Conservation (phyloP, 176 grass and related monocot genomes). For the Triticum monococcum region DNA sequence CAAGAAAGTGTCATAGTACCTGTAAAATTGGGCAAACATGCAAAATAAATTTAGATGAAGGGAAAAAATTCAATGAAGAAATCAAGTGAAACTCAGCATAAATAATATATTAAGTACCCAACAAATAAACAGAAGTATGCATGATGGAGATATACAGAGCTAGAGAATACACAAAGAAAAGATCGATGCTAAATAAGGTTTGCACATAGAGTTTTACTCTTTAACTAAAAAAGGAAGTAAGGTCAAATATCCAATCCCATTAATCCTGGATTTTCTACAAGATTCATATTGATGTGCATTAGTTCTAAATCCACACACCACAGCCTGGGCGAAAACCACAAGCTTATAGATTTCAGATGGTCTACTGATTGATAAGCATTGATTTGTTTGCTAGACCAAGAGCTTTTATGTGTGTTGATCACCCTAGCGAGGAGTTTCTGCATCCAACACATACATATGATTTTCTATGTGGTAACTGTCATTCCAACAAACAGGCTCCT, state of each 20-base stretch:
- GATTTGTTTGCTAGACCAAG: not conserved
- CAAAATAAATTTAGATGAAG: constrained; percentile 9
- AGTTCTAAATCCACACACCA: not conserved
- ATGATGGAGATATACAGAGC: not conserved
- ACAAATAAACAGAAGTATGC: constrained; percentile 10
- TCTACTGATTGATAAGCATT: not conserved
- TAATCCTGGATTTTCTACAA: not conserved
- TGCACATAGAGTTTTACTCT: constrained; percentile 1
- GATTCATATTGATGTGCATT: constrained; percentile 10
- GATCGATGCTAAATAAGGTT: not conserved
- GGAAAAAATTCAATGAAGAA: not conserved
- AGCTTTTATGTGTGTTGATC: not conserved
- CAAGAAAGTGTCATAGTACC: constrained; percentile 94
- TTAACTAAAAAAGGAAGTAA: not conserved
- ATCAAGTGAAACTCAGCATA: not conserved
- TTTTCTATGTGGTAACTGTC: not conserved
- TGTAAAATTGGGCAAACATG: constrained; percentile 25
- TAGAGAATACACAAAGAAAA: not conserved
- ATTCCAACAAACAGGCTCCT: not conserved
- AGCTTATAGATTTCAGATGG: not conserved
- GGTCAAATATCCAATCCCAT: not conserved
- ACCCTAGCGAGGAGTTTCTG: not conserved
- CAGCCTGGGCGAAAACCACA: not conserved
- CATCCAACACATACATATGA: not conserved
- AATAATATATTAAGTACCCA: not conserved